Base-by-base conservation (phyloP, 2,329 filamentous ascomycete species). In the Aspergillus neotritici region DNA sequence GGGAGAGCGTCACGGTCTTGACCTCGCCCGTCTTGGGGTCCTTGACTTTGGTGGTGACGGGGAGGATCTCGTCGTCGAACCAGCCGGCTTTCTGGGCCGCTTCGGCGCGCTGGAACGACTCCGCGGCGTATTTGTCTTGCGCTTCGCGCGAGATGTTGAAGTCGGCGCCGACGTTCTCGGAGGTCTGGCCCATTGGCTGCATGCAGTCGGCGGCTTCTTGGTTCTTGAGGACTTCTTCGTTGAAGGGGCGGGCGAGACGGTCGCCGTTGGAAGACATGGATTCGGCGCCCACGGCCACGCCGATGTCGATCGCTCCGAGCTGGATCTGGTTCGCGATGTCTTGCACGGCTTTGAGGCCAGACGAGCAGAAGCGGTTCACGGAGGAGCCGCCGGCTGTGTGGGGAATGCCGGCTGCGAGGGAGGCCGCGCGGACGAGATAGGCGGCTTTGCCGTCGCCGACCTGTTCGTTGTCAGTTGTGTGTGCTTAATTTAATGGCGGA, bases 131-230 rank as follows among this genome's bases (percentile, higher is more conserved):
- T 53, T 77, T 74, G 68, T 98, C 93, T 71, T 97, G 87, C 64
- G 73, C 71, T 63, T 90, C 82, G 48, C 93, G 80, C 2, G 80
- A 72, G 63, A 98, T 83, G 62, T 84, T 80, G 67, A 97, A 97
- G 71, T 97, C 93, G 37, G 81, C 81, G 57, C 84, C 88, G 21
- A 98, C 89, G 64, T 97, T 97, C 75, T 98, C 93, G 47, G 85
- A 91, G 3, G 93, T 98, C 80, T 94, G 94, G 15, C 93, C 93
- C 93, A 98, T 98, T 54, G 91, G 86, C 76, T 89, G 80, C 80
- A 91, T 80, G 76, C 89, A 93, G 71, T 97, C 91, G 36, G 69
- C 69, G 0, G 88, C 79, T 63, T 96, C 87, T 64, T 88, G 84
- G 70, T 78, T 85, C 60, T 76, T 72, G 55, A 87, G 72, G 47